phyloP scores from a whole-genome alignment of 1,284 basidiomycete species.

The Garcileccinum viscosum region DNA sequence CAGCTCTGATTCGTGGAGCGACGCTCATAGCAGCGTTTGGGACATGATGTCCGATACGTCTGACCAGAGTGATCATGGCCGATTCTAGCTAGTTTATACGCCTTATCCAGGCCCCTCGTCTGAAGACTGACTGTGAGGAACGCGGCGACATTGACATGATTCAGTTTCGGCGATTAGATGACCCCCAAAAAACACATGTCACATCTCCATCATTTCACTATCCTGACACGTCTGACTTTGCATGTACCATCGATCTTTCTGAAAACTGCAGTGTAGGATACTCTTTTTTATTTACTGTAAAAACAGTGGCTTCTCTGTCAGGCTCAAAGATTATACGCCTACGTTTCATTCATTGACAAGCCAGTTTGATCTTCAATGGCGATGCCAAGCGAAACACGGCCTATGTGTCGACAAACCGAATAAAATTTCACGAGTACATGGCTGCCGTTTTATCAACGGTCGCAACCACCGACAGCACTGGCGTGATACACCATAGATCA shows the following conservation, averaged over 20 bases:
- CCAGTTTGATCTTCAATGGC: not conserved
- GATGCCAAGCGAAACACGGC: not conserved
- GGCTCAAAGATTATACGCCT: not conserved
- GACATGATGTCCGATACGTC: slow-evolving; percentile 34
- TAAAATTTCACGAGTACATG: not conserved
- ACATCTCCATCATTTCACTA: not conserved
- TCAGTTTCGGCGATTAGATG: not conserved
- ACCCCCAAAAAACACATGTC: not conserved
- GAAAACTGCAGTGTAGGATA: not conserved
- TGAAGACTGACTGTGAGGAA: not conserved
- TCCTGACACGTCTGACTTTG: slow-evolving; percentile 4
- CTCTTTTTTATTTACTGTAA: not conserved
- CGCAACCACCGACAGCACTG: not conserved
- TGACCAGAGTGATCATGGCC: not conserved
- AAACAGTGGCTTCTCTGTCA: not conserved
- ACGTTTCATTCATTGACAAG: not conserved
- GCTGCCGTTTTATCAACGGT: not conserved
- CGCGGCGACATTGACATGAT: not conserved
- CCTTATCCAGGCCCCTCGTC: not conserved
- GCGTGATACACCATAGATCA: not conserved
- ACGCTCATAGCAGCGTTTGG: slow-evolving; percentile 35
- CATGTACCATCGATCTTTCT: slow-evolving; percentile 3
- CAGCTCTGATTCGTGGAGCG: slow-evolving; percentile 34
- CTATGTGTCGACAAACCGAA: not conserved
- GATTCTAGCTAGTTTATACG: not conserved